Evolutionary conservation across 331 rosid genomes (phyloP), one percentile per base, ranked within the genome.

Genomic region (Telfairia occidentalis): DNA sequence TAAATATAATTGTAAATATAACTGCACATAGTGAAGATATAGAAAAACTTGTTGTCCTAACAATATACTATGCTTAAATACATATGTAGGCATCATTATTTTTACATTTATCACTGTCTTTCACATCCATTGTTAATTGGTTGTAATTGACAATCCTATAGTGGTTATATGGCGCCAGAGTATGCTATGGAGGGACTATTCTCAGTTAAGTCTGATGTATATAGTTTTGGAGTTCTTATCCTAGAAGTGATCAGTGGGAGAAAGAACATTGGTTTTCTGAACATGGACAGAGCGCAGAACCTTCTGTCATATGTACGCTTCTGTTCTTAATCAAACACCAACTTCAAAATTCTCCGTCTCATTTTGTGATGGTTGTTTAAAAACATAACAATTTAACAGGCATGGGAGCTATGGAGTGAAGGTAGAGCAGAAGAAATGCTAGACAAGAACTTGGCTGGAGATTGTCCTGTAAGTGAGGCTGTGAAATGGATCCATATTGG

Each of bases 401-500:
- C 85, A 23, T 86, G 90, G 90, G 77, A 9, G 46, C 83, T 79
- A 73, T 86, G 92, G 92, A 78, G 34, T 45, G 81, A 76, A 19
- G 73, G 85, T 30, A 88, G 32, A 7, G 83, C 77, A 53, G 5
- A 77, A 35, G 84, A 84, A 43, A 50, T 86, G 65, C 10, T 86
- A 46, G 90, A 86, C 79, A 71, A 78, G 24, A 78, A 49, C 35
- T 30, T 85, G 9, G 73, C 46, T n/a, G 74, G 71, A 43, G 50
- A 76, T 23, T 79, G 78, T 78, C 78, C 84, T 0, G 19, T 24
- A 34, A 77, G 66, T 59, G 89, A 89, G 54, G 87, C 85, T 26
- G 46, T 83, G 59, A 84, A 84, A 81, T 83, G 85, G 82, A 86
- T 85, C 71, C 87, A 86, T 11, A 85, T 89, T 35, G 85, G 87